These are phyloP conservation scores for Vitis cinerea DNA, from an alignment of 164 flowering plant species.

Conservation along the genomic window DNA sequence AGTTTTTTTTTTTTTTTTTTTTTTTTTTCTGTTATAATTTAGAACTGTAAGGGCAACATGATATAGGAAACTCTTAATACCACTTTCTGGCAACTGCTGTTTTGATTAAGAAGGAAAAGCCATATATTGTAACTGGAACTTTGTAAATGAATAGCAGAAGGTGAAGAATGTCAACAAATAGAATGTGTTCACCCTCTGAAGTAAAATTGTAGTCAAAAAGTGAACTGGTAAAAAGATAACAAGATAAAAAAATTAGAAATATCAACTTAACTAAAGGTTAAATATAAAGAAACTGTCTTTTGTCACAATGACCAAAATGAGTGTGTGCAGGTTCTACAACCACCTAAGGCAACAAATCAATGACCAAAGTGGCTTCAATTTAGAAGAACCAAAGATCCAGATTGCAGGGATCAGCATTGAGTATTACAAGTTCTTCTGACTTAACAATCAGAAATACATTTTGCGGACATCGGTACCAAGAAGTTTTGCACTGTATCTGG, in stretches of 20 bases:
- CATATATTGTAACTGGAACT: too few species aligned
- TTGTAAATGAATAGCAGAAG: too few species aligned
- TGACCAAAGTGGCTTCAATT: conserved; percentile 40
- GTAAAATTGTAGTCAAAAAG: too few species aligned
- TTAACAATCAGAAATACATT: conserved; percentile 33
- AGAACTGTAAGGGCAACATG: too few species aligned
- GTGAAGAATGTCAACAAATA: too few species aligned
- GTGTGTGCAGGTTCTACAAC: conserved; percentile 61
- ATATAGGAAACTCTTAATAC: too few species aligned
- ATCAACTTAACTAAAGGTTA: conserved; percentile 10
- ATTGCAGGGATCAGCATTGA: conserved; percentile 62
- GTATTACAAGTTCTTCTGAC: conserved; percentile 53
- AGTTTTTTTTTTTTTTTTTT: too few species aligned
- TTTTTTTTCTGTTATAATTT: too few species aligned
- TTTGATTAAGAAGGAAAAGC: too few species aligned
- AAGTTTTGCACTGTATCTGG: conserved; percentile 58
- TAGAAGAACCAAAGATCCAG: conserved; percentile 51
- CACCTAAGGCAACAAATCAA: conserved; percentile 45
- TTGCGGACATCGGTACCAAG: conserved; percentile 43
- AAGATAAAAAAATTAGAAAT: conserved; percentile 2
- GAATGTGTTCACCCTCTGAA: too few species aligned
- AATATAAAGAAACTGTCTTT: conserved; percentile 18
- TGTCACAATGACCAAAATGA: conserved; percentile 47
- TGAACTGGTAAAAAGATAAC: neutral
- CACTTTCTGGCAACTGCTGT: too few species aligned